Evolutionary conservation across 2,329 filamentous ascomycete genomes (phyloP).

Genomic region (Didymella keratinophila): DNA sequence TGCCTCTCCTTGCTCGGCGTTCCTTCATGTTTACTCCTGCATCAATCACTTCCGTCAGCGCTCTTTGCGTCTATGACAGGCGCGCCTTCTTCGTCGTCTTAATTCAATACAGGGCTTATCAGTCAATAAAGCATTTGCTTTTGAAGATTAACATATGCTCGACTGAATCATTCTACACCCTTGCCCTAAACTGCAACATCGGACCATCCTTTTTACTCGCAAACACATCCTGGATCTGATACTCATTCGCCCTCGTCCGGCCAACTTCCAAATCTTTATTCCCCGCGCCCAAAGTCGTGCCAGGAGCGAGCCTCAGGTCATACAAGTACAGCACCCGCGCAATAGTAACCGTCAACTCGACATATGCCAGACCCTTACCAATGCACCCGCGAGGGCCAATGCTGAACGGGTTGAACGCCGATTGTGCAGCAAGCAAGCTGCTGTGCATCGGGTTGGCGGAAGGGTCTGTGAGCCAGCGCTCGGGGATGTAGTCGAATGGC

Average conservation of each 20-base stretch:
- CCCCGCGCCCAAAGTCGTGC: conserved; percentile 44
- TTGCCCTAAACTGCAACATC: conserved; percentile 63
- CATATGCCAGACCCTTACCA: conserved; percentile 73
- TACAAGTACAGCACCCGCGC: conserved; percentile 69
- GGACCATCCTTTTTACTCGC: conserved; percentile 77
- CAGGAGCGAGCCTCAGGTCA: conserved; percentile 58
- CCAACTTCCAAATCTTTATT: conserved; percentile 43
- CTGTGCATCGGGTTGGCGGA: conserved; percentile 39
- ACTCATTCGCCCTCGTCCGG: conserved; percentile 59
- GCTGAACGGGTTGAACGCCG: conserved; percentile 78
- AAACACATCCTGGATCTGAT: conserved; percentile 75
- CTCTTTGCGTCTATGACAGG: too few relatives aligned
- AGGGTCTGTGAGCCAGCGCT: conserved; percentile 49
- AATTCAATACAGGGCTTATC: not conserved
- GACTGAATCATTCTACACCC: conserved; percentile 3
- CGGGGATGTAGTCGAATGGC: conserved; percentile 49
- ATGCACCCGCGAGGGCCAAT: conserved; percentile 76
- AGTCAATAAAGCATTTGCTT: too few relatives aligned
- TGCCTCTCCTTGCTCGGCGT: not conserved
- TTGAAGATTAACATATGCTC: not conserved
- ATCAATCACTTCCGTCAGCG: not conserved
- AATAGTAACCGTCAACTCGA: conserved; percentile 70
- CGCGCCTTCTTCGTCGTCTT: too few relatives aligned
- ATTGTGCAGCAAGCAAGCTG: conserved; percentile 59
- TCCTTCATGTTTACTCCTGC: not conserved